Evolutionary conservation across 306 rosid species (phyloP).

Genomic region (Fagus crenata): DNA sequence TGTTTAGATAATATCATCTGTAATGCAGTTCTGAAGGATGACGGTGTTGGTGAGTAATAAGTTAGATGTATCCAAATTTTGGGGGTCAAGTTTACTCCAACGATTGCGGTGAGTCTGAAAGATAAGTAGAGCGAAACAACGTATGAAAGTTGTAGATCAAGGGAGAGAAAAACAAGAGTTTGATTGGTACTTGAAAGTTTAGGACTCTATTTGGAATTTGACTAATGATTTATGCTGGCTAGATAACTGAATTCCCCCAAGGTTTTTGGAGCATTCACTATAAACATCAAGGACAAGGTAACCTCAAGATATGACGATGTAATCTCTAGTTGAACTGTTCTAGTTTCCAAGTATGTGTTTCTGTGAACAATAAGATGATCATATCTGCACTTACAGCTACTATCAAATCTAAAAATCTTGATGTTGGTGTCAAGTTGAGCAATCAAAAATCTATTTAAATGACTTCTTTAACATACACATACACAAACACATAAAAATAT

Average conservation of each 20-base stretch:
- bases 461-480: no score
- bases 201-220: neutral
- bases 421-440: no score
- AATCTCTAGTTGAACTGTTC: neutral
- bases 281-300: neutral
- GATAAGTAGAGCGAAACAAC: neutral
- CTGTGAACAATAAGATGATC: neutral
- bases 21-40: neutral
- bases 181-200: neutral
- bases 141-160: neutral
- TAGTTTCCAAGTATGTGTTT: neutral
- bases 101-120: neutral
- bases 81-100: neutral
- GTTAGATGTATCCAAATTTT: neutral
- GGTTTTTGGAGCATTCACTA: neutral
- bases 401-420: neutral
- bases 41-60: neutral
- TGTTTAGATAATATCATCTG: neutral
- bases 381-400: neutral
- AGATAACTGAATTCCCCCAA: neutral
- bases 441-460: no score
- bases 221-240: neutral
- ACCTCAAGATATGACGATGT: neutral
- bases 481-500: no score
- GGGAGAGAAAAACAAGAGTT: neutral